These are phyloP conservation scores for Begonia fuchsioides DNA, from an alignment of 306 rosid species.

Conservation along the genomic window DNA sequence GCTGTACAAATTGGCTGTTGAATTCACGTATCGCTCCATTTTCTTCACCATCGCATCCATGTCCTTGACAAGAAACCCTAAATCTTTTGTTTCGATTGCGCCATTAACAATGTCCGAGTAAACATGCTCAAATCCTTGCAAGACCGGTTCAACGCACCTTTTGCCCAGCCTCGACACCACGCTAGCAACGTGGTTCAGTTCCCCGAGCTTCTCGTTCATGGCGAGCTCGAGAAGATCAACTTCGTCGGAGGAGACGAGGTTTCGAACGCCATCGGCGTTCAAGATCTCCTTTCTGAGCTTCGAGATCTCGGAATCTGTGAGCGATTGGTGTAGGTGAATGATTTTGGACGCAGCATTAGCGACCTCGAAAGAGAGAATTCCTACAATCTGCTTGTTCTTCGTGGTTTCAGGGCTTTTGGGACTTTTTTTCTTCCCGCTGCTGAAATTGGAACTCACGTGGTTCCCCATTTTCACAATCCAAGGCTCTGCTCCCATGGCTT, in stretches of 20 bases:
- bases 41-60: constrained; percentile 96
- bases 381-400: constrained; percentile 27
- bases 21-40: constrained; percentile 80
- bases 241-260: constrained; percentile 61
- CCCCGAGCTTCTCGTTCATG: constrained; percentile 75
- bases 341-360: constrained; percentile 84
- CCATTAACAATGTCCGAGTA: constrained; percentile 60
- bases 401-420: constrained; percentile 16
- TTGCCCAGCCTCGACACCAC: constrained; percentile 86
- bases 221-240: constrained; percentile 67
- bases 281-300: constrained; percentile 75
- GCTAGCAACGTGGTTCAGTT: constrained; percentile 59
- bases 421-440: constrained; percentile 47
- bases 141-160: constrained; percentile 63
- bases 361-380: constrained; percentile 90
- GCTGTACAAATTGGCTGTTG: constrained; percentile 59
- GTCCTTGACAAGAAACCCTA: constrained; percentile 84
- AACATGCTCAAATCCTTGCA: constrained; percentile 93
- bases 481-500: constrained; percentile 83
- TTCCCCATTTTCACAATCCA: constrained; percentile 93
- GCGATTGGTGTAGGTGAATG: constrained; percentile 59
- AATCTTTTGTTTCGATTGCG: constrained; percentile 62
- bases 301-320: constrained; percentile 59
- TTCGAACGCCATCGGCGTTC: constrained; percentile 51
- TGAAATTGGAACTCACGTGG: constrained; percentile 82